Base-by-base conservation (phyloP, 495 filamentous ascomycete species). In the Stereocaulon alpinum region DNA sequence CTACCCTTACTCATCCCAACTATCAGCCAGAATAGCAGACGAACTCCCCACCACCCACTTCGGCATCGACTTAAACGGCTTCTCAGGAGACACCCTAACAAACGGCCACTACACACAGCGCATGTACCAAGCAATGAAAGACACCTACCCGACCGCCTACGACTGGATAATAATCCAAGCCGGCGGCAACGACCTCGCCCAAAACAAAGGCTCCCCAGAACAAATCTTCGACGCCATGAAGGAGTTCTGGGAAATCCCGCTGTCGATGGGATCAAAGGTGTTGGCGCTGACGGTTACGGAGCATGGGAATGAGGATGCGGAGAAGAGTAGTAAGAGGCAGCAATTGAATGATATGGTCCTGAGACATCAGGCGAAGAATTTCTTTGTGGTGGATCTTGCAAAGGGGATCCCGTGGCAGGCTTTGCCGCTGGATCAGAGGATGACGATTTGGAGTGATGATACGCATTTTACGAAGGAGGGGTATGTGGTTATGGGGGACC, bases 261-360 rank as follows among this genome's bases (percentile, higher is more conserved):
- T 83, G 1, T 54, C 61, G 3, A 67, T 70, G 6, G 74, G 75
- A 2, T 68, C 74, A 44, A 81, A 80, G 40, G 73, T 87, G 1
- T 68, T 87, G 6, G 77, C 82, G 0, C 69, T 85, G 48, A 87
- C 82, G 0, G 73, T 87, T 7, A 82, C 80, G 3, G 82, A 86
- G 43, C 67, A 65, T 6, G 58, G 77, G 27, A 69, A 76, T 55
- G 55, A 30, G 6, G 45, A 40, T 22, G 53, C 22, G 0, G 43
- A 29, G 14, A 10, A 54, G 10, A 51, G 30, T 10, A 50, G 64
- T 11, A 71, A 63, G 24, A 72, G 81, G 2, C 66, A 73, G 20
- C 61, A 66, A 48, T 62, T 87, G 62, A 86, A 87, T 56, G 64
- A 70, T 0, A 55, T 73, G 29, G 83, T 87, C 50, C 71, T 72